Evolutionary conservation across 2,329 filamentous ascomycete genomes (phyloP).

Genomic region (Aspergillus uvarum): DNA sequence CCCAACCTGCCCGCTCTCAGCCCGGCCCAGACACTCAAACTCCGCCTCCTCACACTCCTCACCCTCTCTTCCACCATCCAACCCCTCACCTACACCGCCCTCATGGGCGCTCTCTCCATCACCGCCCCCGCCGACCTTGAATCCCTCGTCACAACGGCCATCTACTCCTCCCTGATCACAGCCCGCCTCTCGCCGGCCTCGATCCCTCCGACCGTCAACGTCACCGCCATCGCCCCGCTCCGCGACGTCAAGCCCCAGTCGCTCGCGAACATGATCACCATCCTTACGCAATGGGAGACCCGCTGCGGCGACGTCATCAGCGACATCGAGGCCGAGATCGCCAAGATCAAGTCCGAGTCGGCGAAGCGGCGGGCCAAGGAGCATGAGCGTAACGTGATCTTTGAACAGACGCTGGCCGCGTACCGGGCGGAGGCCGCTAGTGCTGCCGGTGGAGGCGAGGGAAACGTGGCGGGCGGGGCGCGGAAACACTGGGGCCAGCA

Average conservation of each 20-base stretch:
- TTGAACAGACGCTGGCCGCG: conserved; percentile 52
- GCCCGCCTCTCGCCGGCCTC: conserved; percentile 89
- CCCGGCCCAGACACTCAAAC: conserved; percentile 73
- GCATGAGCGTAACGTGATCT: conserved; percentile 48
- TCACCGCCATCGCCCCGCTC: conserved; percentile 78
- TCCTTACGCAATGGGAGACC: conserved; percentile 72
- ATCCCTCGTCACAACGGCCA: conserved; percentile 78
- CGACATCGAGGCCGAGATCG: conserved; percentile 75
- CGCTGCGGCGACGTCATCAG: conserved; percentile 72
- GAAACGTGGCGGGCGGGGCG: neutral
- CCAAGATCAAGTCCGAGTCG: conserved; percentile 61
- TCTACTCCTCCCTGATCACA: conserved; percentile 79
- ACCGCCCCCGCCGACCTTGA: conserved; percentile 70
- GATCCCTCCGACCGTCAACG: conserved; percentile 68
- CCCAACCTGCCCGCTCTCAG: conserved; percentile 69
- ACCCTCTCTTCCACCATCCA: conserved; percentile 68
- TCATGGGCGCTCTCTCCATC: conserved; percentile 68
- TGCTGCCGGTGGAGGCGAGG: conserved; percentile 1
- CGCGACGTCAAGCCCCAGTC: conserved; percentile 78
- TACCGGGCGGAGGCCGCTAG: conserved; percentile 21
- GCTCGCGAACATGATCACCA: conserved; percentile 65
- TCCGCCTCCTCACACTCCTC: conserved; percentile 85
- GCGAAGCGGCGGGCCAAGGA: conserved; percentile 54
- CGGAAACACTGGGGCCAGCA: conserved; percentile 14
- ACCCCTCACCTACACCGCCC: conserved; percentile 70